Conservation (phyloP, 495 filamentous ascomycete genomes). For the Lasiosphaeria ovina region DNA sequence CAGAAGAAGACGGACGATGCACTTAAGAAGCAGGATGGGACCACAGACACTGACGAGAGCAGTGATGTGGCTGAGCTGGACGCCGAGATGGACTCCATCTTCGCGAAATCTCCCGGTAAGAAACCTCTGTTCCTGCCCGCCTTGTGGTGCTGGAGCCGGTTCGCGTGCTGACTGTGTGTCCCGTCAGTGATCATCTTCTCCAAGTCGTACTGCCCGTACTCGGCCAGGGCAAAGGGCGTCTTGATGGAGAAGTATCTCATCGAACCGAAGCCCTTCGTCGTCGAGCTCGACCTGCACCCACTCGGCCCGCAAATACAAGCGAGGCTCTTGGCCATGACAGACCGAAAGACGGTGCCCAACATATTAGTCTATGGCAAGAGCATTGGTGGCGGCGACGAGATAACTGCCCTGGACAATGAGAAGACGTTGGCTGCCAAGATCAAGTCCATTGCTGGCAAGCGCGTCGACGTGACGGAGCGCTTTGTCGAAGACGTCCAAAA, state of each 20-base stretch:
- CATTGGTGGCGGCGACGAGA: constrained; percentile 88
- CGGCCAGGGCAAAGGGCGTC: constrained; percentile 75
- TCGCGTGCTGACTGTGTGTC: constrained; percentile 22
- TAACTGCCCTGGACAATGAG: constrained; percentile 67
- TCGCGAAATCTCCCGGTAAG: constrained; percentile 80
- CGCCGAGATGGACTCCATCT: constrained; percentile 66
- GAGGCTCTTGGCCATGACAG: constrained; percentile 66
- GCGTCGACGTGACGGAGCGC: constrained; percentile 50
- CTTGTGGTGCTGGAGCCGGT: constrained; percentile 1
- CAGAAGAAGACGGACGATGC: constrained; percentile 48
- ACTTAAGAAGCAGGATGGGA: constrained; percentile 37
- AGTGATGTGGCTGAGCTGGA: constrained; percentile 58
- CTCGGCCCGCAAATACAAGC: constrained; percentile 70
- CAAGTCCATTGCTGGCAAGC: constrained; percentile 68
- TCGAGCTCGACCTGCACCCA: constrained; percentile 83
- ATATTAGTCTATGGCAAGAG: constrained; percentile 82
- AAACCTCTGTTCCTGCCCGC: constrained; percentile 11
- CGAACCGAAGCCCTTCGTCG: constrained; percentile 76
- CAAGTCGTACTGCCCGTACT: constrained; percentile 87
- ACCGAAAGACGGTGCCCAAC: constrained; percentile 85
- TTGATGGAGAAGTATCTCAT: constrained; percentile 81
- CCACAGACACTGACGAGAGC: constrained; percentile 39
- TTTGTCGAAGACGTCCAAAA: constrained; percentile 23
- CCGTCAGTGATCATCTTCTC: constrained; percentile 85
- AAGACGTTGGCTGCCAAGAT: constrained; percentile 70